Percentiles rank a stretch among this genome's conserved stretches.
These are phyloP conservation scores for Fusarium nelsonii DNA, from an alignment of 2,329 filamentous ascomycete species.

Conservation along the genomic window DNA sequence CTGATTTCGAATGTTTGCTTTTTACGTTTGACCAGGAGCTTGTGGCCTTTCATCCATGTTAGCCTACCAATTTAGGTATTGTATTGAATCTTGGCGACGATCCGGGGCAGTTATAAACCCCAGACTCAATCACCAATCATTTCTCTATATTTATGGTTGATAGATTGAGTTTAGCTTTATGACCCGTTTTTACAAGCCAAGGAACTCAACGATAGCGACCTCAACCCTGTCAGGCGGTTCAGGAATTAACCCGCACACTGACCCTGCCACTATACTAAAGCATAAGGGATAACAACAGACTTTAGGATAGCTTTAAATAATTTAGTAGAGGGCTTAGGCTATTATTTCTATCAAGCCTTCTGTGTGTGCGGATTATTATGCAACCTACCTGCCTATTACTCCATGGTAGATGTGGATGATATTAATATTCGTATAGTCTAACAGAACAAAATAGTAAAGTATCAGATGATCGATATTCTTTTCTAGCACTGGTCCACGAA, in stretches of 20 bases:
- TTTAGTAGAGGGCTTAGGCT: too few species aligned
- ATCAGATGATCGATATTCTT: background rate
- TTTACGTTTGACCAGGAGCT: background rate
- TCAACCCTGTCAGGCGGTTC: too few species aligned
- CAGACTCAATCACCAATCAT: constrained; percentile 15
- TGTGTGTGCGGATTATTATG: too few species aligned
- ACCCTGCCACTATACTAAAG: too few species aligned
- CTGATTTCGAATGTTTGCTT: background rate
- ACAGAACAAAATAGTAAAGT: background rate
- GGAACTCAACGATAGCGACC: background rate
- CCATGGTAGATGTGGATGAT: too few species aligned
- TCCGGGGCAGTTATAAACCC: constrained; percentile 5
- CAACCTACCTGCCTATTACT: too few species aligned
- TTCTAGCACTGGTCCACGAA: background rate
- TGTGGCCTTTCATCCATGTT: background rate
- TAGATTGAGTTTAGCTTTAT: constrained; percentile 13
- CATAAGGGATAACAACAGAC: too few species aligned
- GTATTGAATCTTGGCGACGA: constrained; percentile 14
- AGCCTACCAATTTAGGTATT: background rate
- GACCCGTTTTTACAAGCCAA: constrained; percentile 1
- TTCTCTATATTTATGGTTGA: background rate
- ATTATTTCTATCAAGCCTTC: too few species aligned
- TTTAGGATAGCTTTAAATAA: too few species aligned
- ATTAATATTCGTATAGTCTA: too few species aligned
- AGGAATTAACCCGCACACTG: too few species aligned